Evolutionary conservation across 805 yeast species (phyloP).

Genomic region (Cyberlindnera americana): DNA sequence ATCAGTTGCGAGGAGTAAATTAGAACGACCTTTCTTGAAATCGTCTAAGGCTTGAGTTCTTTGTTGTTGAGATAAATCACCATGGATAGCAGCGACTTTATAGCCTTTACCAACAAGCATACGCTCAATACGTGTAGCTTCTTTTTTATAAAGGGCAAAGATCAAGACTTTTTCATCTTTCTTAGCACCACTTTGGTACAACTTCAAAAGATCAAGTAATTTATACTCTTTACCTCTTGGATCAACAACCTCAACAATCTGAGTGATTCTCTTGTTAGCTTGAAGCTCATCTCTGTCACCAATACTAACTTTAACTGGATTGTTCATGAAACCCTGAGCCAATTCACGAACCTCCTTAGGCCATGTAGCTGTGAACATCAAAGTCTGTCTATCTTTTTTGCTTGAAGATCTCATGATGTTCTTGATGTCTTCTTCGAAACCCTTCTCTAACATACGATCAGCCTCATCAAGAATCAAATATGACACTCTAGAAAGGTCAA

Average conservation of each 20-base stretch:
- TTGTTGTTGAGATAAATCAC: constrained; percentile 89
- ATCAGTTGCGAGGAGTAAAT: constrained; percentile 88
- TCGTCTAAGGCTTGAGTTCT: constrained; percentile 82
- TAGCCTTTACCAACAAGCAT: constrained; percentile 69
- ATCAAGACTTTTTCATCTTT: constrained; percentile 80
- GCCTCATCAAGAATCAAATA: constrained; percentile 95
- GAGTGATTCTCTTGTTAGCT: constrained; percentile 93
- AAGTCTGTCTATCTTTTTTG: constrained; percentile 65
- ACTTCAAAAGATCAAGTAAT: constrained; percentile 64
- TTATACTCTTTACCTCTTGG: constrained; percentile 71
- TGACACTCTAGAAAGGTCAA: constrained; percentile 60
- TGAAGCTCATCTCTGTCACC: constrained; percentile 93
- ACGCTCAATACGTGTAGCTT: constrained; percentile 87
- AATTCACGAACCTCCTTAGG: constrained; percentile 97
- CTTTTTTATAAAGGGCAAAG: constrained; percentile 94
- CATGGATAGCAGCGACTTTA: constrained; percentile 90
- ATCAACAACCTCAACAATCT: constrained; percentile 88
- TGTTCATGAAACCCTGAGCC: constrained; percentile 78
- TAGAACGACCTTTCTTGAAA: constrained; percentile 77
- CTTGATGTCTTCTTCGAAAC: constrained; percentile 95
- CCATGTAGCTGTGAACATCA: constrained; percentile 99
- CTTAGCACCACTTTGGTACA: constrained; percentile 67
- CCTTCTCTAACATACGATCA: constrained; percentile 97
- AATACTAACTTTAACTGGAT: constrained; percentile 85
- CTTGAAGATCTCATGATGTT: constrained; percentile 65